Evolutionary conservation across 495 filamentous ascomycete genomes (phyloP).

Genomic region (Jackrogersella multiformis): DNA sequence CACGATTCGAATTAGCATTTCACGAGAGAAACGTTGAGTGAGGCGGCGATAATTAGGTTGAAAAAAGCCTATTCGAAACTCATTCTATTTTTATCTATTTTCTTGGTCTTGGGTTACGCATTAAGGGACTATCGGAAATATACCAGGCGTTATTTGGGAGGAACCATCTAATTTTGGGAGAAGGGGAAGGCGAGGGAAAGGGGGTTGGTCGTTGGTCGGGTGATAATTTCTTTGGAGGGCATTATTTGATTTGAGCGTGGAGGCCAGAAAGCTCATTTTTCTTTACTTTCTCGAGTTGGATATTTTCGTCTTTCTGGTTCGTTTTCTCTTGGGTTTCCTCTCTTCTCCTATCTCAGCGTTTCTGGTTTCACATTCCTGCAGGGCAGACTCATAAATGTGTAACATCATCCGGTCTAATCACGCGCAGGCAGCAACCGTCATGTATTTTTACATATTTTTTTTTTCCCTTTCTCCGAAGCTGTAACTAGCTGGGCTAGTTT

Average conservation of each 20-base stretch:
- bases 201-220: not conserved
- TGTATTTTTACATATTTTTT: constrained; percentile 30
- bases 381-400: constrained; percentile 17
- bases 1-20: constrained; percentile 22
- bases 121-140: constrained; percentile 27
- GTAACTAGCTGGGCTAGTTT: constrained; percentile 32
- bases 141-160: constrained; percentile 39
- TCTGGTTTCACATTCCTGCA: constrained; percentile 21
- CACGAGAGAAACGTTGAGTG: constrained; percentile 30
- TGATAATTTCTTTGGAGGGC: constrained; percentile 22
- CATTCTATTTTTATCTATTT: not conserved
- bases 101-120: constrained; percentile 18
- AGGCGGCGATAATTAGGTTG: constrained; percentile 12
- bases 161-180: constrained; percentile 9
- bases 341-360: constrained; percentile 22
- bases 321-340: constrained; percentile 5
- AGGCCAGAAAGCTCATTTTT: not conserved
- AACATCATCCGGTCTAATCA: constrained; percentile 23
- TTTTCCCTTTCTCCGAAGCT: constrained; percentile 21
- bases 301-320: constrained; percentile 15
- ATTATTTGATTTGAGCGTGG: constrained; percentile 6
- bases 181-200: not conserved
- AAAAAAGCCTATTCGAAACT: constrained; percentile 10
- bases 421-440: constrained; percentile 30
- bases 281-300: constrained; percentile 2